phyloP scores from a whole-genome alignment of 306 rosid genomes.

The Alnus glutinosa region DNA sequence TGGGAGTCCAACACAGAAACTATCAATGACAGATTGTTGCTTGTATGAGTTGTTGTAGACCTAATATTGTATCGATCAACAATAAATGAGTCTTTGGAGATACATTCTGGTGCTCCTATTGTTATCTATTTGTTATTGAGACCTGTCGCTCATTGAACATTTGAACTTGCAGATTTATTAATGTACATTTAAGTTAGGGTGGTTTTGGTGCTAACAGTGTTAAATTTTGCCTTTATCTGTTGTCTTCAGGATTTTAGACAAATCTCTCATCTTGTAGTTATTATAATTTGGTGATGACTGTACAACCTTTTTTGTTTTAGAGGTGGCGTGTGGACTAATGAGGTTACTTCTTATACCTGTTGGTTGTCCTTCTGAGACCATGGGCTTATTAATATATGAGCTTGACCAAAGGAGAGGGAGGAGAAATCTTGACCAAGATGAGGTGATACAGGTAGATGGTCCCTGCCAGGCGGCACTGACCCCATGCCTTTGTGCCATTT shows the following conservation, averaged over 20 bases:
- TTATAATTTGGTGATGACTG: background rate
- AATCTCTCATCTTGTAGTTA: background rate
- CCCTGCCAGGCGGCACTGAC: too few relatives aligned
- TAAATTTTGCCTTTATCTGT: background rate
- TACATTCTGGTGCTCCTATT: background rate
- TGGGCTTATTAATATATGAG: too few relatives aligned
- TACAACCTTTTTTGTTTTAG: background rate
- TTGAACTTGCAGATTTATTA: background rate
- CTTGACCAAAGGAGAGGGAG: too few relatives aligned
- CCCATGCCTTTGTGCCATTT: too few relatives aligned
- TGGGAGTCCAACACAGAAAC: background rate
- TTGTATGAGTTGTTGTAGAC: constrained; percentile 22
- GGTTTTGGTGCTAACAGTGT: background rate
- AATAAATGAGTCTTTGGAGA: background rate
- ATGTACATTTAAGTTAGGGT: background rate
- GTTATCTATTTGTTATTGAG: background rate
- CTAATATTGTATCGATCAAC: constrained; percentile 5
- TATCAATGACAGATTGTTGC: background rate
- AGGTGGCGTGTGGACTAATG: background rate
- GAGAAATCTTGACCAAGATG: too few relatives aligned
- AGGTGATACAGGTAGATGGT: too few relatives aligned
- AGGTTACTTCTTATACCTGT: background rate
- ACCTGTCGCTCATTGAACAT: background rate
- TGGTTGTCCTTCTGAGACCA: too few relatives aligned
- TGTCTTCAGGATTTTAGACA: background rate